Evolutionary conservation across 1,284 basidiomycete genomes (phyloP), one percentile per base, ranked within the genome.

Genomic region (Mycosarcoma mackinlayi): DNA sequence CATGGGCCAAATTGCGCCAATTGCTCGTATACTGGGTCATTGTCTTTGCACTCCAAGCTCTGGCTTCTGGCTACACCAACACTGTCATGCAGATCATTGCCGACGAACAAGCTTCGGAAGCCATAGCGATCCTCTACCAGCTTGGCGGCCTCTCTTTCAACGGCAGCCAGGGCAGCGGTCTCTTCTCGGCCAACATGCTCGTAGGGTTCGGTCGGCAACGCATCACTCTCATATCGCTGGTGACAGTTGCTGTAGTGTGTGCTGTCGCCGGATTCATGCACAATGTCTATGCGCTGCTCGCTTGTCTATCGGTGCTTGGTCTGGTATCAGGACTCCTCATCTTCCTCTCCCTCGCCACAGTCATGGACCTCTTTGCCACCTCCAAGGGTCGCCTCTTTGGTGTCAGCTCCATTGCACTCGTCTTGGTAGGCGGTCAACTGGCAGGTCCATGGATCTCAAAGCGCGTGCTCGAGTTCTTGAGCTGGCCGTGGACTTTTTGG

Each of bases 401-500:
- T 2, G 18, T 57, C 11, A 42, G 51, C 1, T 55, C 61, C 16
- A 49, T 75, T 10, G 34, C 56, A 4, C 28, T 68, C 14, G 45
- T 35, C 3, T 35, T 67, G 0, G 34, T 65, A 2, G 54, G 42
- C 1, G 72, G 62, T 0, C 72, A 76, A 37, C 24, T 67, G 5
- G 23, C 63, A 2, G 74, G 72, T 5, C 67, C 74, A 3, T 76
- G 74, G 74, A 75, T 76, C 58, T 64, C 72, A 0, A 54, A 50
- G 48, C 37, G 67, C 4, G 34, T 73, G 1, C 37, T 74, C 8
- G 18, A 47, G 34, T 27, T 64, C 8, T 18, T 58, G 28, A 28
- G 33, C 25, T 75, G 69, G 74, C 49, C 61, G 1, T 76, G 74
- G 74, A 73, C 63, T 7, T 74, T 68, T 51, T 76, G 74, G 74